Evolutionary conservation across 306 rosid species (phyloP), one percentile per base, ranked within the genome.

Genomic region (Malus sylvestris): DNA sequence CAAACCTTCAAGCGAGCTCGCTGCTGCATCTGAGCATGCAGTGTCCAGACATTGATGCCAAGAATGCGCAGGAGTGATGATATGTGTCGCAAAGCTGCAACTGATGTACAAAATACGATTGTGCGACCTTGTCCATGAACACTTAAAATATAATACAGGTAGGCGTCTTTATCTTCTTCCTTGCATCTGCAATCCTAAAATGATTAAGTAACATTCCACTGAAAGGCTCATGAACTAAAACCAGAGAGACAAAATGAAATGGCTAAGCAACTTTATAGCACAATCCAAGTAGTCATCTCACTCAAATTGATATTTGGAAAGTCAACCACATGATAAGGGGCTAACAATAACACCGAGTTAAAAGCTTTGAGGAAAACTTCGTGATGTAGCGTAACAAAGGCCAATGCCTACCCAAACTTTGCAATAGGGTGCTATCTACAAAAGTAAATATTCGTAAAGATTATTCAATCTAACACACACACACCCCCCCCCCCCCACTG

Each of bases 1-100:
- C 70, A 65, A 63, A 91, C 99, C 93, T 95, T 95, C 62, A 95
- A 84, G 72, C 97, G 96, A 75, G 96, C 91, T 52, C 93, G 87
- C 86, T 92, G 97, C 83, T 92, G 96, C 96, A 88, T 95, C 83
- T 92, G 90, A 74, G 97, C 96, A 77, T 95, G 99, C 82, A 95
- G 93, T 44, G 96, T 89, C 88, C 86, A 88, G 68, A 91, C 91
- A 67, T 89, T 79, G 45, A 84, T 13, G 42, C 93, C 97, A 81
- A 95, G 93, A 75, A 86, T 90, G 70, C 90, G 88, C 81, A 95
- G 81, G 77, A 95, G 71, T 67, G 97, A 93, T 73, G 97, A 87
- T 68, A 95, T 81, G 81, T 89, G 99, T 14, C 96, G 96, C 81
- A 90, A 76, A 76, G 99, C 99, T 55, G 99, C 96, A 67, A 90